Conservation (phyloP, 2,329 filamentous ascomycete species). For the Fusarium sp. region DNA sequence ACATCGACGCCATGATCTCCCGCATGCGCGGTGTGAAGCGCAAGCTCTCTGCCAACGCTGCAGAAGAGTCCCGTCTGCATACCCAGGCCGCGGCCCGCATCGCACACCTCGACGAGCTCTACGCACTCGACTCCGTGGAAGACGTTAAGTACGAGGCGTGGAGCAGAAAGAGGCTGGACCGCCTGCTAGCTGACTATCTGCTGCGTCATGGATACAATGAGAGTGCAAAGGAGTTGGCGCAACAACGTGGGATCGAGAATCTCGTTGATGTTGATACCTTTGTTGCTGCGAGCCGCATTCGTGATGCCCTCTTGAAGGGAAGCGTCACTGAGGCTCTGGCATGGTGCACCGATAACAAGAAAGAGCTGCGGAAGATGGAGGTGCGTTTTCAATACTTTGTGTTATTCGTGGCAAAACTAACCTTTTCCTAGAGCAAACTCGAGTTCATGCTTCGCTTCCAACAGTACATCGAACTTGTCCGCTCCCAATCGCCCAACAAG, state of each 20-base stretch:
- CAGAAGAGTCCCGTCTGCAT: slow-evolving; percentile 84
- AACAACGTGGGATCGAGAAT: slow-evolving; percentile 80
- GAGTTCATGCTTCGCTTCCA: slow-evolving; percentile 95
- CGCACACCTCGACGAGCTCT: slow-evolving; percentile 83
- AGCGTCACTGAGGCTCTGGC: slow-evolving; percentile 83
- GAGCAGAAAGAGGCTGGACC: slow-evolving; percentile 83
- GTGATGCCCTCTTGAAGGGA: slow-evolving; percentile 75
- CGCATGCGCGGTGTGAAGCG: slow-evolving; percentile 89
- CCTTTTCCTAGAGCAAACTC: slow-evolving; percentile 74
- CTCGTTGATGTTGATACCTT: slow-evolving; percentile 93
- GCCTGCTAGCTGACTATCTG: slow-evolving; percentile 92
- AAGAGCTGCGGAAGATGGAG: slow-evolving; percentile 88
- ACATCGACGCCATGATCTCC: slow-evolving; percentile 85
- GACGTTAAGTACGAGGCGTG: slow-evolving; percentile 96
- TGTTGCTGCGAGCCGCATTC: slow-evolving; percentile 82
- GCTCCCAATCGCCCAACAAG: slow-evolving; percentile 72
- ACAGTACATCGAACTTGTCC: slow-evolving; percentile 92
- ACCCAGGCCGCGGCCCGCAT: slow-evolving; percentile 81
- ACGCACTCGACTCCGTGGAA: slow-evolving; percentile 81
- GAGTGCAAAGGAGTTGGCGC: slow-evolving; percentile 80
- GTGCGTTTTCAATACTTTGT: slow-evolving; percentile 57
- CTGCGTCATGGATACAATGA: slow-evolving; percentile 84
- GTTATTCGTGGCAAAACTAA: not conserved
- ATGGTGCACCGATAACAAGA: slow-evolving; percentile 96
- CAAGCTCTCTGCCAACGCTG: slow-evolving; percentile 81